Evolutionary conservation across 495 filamentous ascomycete genomes (phyloP), one percentile per base, ranked within the genome.

Genomic region (Parathielavia appendiculata): DNA sequence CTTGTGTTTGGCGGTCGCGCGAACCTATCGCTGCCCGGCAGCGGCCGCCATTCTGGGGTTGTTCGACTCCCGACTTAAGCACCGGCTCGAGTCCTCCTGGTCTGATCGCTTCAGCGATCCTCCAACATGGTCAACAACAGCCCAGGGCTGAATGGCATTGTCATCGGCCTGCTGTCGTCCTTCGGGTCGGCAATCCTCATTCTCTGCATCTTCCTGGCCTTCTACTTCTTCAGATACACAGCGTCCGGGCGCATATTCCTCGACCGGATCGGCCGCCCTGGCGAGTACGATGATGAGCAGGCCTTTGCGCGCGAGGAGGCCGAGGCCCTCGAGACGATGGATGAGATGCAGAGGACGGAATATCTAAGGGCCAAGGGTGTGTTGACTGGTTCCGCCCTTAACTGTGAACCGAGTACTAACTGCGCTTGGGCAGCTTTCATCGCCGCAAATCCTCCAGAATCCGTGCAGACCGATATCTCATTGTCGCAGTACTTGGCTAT

Each of bases 241-340:
- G 82, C 79, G 51, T 85, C 86, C 52, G 93, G 93, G 32, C 82
- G 93, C 57, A 98, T 98, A 62, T 83, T 97, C 57, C 81, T 98
- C 59, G 92, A 97, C 76, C 85, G 91, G 61, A 88, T 98, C 69
- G 92, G 90, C 41, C 81, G 95, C 55, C 92, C 93, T 1, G 93
- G 93, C 59, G 93, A 97, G 74, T 98, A 88, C 76, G 93, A 98
- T 73, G 93, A 98, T 76, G 93, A 97, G 71, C 91, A 97, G 71
- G 87, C 88, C 30, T 95, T 92, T 72, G 80, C 82, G 59, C 83
- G 88, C 61, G 93, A 97, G 73, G 93, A 98, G 82, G 91, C 89
- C 30, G 91, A 95, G 71, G 93, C 95, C 55, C 72, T 98, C 69
- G 95, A 96, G 75, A 79, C 79, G 54, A 97, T 97, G 95, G 93